Evolutionary conservation across 148 eudicot genomes (phyloP).

Genomic region (Bassia scoparia): DNA sequence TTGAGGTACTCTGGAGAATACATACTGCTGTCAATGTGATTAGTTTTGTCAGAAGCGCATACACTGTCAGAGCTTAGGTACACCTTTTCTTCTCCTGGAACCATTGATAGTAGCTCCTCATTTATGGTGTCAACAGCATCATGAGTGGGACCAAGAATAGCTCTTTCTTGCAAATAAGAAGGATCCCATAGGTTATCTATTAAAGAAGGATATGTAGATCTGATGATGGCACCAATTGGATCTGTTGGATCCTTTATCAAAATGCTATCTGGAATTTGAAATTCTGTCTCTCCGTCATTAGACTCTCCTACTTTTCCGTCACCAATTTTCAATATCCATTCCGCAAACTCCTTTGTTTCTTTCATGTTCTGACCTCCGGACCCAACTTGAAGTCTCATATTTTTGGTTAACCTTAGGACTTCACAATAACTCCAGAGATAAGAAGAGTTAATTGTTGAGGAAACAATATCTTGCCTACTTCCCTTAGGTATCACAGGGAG

Average conservation of each 20-base stretch:
- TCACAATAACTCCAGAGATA: conserved; percentile 2
- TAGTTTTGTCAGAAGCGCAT: background rate
- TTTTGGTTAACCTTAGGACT: background rate
- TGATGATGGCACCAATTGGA: background rate
- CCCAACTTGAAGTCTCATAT: background rate
- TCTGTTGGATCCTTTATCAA: background rate
- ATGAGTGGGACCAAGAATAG: conserved; percentile 5
- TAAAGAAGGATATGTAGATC: background rate
- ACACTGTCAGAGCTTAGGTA: conserved; percentile 6
- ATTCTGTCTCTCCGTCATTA: background rate
- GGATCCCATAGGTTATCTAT: background rate
- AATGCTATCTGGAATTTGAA: conserved; percentile 3
- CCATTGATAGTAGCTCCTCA: background rate
- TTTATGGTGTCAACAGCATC: background rate
- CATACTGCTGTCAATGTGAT: background rate
- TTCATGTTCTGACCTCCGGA: background rate
- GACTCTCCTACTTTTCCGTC: conserved; percentile 9
- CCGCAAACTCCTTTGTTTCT: conserved; percentile 2
- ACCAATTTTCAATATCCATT: conserved; percentile 5
- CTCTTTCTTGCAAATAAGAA: conserved; percentile 2
- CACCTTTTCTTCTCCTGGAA: background rate
- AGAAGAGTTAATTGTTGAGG: conserved; percentile 7
- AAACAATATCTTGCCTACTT: conserved; percentile 17
- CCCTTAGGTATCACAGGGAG: conserved; percentile 16
- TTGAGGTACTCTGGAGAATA: background rate